Evolutionary conservation across 1,284 basidiomycete species (phyloP), one percentile per base, ranked within the genome.

Genomic region (Pterulicium gracile): DNA sequence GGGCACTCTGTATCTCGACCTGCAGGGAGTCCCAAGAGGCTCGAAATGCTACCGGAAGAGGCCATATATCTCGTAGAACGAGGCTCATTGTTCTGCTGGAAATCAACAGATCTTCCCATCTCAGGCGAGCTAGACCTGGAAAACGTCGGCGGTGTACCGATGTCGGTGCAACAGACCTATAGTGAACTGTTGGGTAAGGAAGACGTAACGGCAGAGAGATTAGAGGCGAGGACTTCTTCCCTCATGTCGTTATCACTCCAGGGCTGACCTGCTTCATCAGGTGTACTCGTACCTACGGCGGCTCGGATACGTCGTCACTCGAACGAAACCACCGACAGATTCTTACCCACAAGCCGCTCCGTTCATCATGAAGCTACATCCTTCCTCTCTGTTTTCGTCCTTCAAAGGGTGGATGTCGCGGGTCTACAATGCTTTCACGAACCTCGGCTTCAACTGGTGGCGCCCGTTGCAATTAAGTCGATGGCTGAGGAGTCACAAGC

Each of bases 21-120:
- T 2, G 53, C 61, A 34, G 79, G 71, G 55, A 50, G 61, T 15
- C 70, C 73, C 22, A 85, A 79, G 59, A 68, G 74, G 41, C 66
- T 85, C n/a, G 91, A 96, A 56, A 69, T 98, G 0, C 70, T 97
- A 2, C 95, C 95, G 0, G 95, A 98, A 65, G 95, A 98, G 65
- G 79, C 90, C 0, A 72, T 98, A 4, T 98, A 96, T 66, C 74
- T 98, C 22, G 73, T 94, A 41, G 95, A 98, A 61, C 70, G 93
- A 32, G 94, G 94, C 0, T 75, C 84, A 3, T 64, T 94, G 52
- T 85, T 90, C 55, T 90, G 91, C 55, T 93, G 86, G 79, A 78
- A 78, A 51, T 32, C 27, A 32, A n/a, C n/a, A n/a, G n/a, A n/a
- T 32, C 27, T 32, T 32, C 27, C n/a, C 10, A 32, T n/a, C n/a